A percentile compares a stretch with the other conserved stretches of the same genome.
These are phyloP conservation scores for Ganoderma lingzhi DNA, from an alignment of 1,284 basidiomycete genomes.

Conservation along the genomic window DNA sequence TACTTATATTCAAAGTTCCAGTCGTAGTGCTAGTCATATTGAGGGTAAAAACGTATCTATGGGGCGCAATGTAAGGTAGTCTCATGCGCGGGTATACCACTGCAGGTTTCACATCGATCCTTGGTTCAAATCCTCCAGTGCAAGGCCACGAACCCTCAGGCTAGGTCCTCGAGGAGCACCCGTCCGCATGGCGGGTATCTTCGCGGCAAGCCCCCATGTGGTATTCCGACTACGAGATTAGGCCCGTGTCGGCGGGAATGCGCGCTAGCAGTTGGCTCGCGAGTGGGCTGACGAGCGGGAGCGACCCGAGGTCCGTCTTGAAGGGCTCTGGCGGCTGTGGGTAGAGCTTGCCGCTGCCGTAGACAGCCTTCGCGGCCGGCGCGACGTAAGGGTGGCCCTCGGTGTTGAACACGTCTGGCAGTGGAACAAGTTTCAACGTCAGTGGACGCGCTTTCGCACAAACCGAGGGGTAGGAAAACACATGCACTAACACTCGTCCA, in stretches of 20 bases:
- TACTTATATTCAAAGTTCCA: too few species aligned
- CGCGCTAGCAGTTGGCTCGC: neutral
- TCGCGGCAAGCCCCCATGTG: neutral
- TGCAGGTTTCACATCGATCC: too few species aligned
- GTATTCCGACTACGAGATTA: neutral
- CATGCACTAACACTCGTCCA: constrained; percentile 66
- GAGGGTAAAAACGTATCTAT: too few species aligned
- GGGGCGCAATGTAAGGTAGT: too few species aligned
- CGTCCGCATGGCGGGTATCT: neutral
- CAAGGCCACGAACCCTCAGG: neutral
- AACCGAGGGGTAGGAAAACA: neutral
- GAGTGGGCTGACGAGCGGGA: constrained; percentile 37
- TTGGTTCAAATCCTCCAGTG: too few species aligned
- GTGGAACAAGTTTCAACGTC: constrained; percentile 1
- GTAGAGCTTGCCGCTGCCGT: constrained; percentile 48
- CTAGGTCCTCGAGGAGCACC: neutral
- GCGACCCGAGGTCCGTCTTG: constrained; percentile 31
- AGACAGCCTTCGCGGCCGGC: constrained; percentile 53
- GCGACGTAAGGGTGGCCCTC: constrained; percentile 74
- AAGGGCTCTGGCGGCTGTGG: constrained; percentile 33
- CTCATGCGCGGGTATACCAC: too few species aligned
- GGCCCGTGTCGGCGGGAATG: neutral
- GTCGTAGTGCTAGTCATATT: too few species aligned
- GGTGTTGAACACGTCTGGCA: constrained; percentile 80
- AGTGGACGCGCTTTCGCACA: neutral